Percentiles rank a stretch among this genome's conserved stretches.
Conservation (phyloP, 768 basidiomycete genomes). For the Fistulinella prunicolor region DNA sequence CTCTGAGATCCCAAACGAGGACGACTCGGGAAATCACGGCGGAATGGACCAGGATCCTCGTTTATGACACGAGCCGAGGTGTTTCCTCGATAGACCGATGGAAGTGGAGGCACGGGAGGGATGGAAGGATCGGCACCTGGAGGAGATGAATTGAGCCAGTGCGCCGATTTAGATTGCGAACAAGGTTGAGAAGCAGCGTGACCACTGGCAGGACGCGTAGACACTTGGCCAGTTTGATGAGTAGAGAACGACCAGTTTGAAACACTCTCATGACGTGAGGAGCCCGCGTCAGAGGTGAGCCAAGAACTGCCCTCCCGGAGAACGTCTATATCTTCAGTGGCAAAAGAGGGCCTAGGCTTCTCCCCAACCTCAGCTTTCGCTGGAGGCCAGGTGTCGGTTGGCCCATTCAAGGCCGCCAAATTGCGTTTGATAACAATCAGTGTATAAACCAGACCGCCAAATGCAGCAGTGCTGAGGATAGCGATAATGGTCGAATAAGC, state of each 20-base stretch:
- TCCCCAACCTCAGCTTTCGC: constrained; percentile 48
- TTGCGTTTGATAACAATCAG: constrained; percentile 65
- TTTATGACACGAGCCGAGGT: constrained; percentile 38
- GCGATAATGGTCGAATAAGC: constrained; percentile 56
- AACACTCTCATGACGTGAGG: constrained; percentile 51
- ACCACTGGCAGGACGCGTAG: constrained; percentile 3
- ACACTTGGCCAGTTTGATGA: constrained; percentile 44
- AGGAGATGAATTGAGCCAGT: constrained; percentile 56
- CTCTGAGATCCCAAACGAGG: constrained; percentile 60
- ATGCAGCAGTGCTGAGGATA: constrained; percentile 47
- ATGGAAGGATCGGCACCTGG: constrained; percentile 42
- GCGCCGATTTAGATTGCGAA: constrained; percentile 51
- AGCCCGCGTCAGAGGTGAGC: constrained; percentile 65
- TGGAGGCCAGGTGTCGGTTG: constrained; percentile 59
- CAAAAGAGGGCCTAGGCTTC: constrained; percentile 60
- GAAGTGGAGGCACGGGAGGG: constrained; percentile 57
- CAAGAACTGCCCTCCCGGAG: constrained; percentile 77
- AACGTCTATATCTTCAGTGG: constrained; percentile 69
- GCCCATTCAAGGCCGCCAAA: constrained; percentile 51
- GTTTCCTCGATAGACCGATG: constrained; percentile 51
- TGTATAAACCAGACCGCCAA: constrained; percentile 61
- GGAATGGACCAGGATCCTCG: constrained; percentile 63
- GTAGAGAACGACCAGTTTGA: constrained; percentile 77
- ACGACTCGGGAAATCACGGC: constrained; percentile 49
- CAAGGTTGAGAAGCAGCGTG: constrained; percentile 30